phyloP scores from a whole-genome alignment of 495 filamentous ascomycete genomes.

The Xeromyces bisporus region DNA sequence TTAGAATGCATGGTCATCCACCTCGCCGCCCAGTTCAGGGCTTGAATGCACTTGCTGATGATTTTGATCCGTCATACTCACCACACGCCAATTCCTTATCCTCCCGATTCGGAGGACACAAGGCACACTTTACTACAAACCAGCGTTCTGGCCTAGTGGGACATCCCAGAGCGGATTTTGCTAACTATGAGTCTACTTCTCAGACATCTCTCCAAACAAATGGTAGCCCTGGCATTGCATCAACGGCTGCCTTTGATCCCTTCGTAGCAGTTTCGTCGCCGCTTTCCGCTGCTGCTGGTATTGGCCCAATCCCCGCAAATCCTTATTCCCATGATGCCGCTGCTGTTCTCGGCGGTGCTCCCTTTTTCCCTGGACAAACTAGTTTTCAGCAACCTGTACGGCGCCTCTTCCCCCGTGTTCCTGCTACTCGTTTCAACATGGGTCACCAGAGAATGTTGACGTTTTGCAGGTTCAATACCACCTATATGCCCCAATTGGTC shows the following conservation, averaged over 20 bases:
- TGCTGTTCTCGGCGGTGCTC: slow-evolving; percentile 29
- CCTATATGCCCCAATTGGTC: slow-evolving; percentile 76
- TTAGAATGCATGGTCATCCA: background rate
- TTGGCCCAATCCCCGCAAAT: slow-evolving; percentile 37
- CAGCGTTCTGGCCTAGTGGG: no score
- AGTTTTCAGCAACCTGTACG: slow-evolving; percentile 53
- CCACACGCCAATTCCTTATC: background rate
- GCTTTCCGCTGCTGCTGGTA: slow-evolving; percentile 32
- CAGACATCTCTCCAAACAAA: slow-evolving; percentile 28
- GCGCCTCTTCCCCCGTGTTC: slow-evolving; percentile 1
- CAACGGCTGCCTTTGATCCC: slow-evolving; percentile 35
- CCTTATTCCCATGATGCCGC: slow-evolving; percentile 49
- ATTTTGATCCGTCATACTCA: slow-evolving; percentile 3
- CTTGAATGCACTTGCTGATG: slow-evolving; percentile 11
- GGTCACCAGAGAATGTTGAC: no score
- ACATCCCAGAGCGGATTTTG: slow-evolving; percentile 2
- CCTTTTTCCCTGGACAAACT: slow-evolving; percentile 38
- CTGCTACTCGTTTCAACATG: background rate
- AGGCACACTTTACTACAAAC: no score
- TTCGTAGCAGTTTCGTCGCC: slow-evolving; percentile 40
- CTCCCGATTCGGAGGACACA: background rate
- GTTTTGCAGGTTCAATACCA: slow-evolving; percentile 60
- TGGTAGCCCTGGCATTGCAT: slow-evolving; percentile 17
- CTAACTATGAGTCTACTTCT: slow-evolving; percentile 7
- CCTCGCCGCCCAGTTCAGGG: slow-evolving; percentile 3